Evolutionary conservation across 345 rosid genomes (phyloP).

Genomic region (Sisymbrium altissimum): DNA sequence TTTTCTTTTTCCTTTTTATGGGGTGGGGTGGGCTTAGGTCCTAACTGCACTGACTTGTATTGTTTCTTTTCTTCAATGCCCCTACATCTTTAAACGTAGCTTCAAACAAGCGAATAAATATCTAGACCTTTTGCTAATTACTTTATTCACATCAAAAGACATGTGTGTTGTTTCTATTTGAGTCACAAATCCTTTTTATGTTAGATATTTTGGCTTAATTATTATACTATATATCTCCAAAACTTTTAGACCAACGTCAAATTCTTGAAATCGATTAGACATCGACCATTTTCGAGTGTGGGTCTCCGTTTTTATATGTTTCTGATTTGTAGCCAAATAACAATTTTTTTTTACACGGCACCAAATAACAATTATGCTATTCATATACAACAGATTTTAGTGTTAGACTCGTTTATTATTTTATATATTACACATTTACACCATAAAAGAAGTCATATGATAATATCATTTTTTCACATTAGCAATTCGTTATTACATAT

Average conservation of each 20-base stretch:
- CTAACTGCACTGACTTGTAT: slow-evolving; percentile 13
- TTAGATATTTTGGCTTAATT: slow-evolving; percentile 24
- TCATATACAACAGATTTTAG: not conserved
- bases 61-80: slow-evolving; percentile 15
- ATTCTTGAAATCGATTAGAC: not conserved
- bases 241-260: not conserved
- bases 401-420: not conserved
- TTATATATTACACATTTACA: not conserved
- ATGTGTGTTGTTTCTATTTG: slow-evolving; percentile 25
- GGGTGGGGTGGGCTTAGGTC: not conserved
- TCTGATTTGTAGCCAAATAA: not conserved
- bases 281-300: not conserved
- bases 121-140: slow-evolving; percentile 12
- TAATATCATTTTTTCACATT: not conserved
- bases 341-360: not conserved
- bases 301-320: not conserved
- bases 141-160: slow-evolving; percentile 23
- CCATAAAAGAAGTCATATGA: not conserved
- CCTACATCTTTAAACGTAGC: not conserved
- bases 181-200: slow-evolving; percentile 1
- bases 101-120: slow-evolving; percentile 20
- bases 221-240: not conserved
- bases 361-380: no score
- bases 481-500: not conserved
- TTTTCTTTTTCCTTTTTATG: not conserved